Percentiles rank a stretch among this genome's conserved stretches.
These are phyloP conservation scores for Nigrograna mackinnonii DNA, from an alignment of 2,329 filamentous ascomycete genomes.

Conservation along the genomic window DNA sequence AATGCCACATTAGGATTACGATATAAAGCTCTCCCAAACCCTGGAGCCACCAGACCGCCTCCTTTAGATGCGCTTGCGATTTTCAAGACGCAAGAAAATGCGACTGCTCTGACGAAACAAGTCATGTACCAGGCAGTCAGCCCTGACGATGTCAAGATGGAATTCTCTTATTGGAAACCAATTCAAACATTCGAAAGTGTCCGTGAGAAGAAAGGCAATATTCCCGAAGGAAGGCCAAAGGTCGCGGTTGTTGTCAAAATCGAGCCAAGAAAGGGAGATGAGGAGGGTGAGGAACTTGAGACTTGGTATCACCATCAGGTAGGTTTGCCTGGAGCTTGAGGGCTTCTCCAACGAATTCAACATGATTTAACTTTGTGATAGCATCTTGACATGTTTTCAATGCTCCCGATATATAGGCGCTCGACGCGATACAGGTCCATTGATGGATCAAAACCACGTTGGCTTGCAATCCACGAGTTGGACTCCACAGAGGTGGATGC, in stretches of 20 bases:
- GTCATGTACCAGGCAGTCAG: constrained; percentile 2
- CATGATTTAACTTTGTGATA: constrained; percentile 1
- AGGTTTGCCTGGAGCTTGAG: too few relatives aligned
- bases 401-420: constrained; percentile 12
- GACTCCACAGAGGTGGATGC: constrained; percentile 8
- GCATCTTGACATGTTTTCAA: constrained; percentile 18
- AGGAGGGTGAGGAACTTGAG: constrained; percentile 6
- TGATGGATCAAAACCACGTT: constrained; percentile 8
- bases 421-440: constrained; percentile 12
- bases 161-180: constrained; percentile 5
- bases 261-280: constrained; percentile 5
- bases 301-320: constrained; percentile 13
- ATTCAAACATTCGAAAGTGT: constrained; percentile 8
- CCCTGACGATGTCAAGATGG: constrained; percentile 6
- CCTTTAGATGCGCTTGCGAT: not conserved
- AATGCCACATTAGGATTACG: constrained; percentile 8
- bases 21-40: constrained; percentile 5
- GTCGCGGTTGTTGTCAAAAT: constrained; percentile 4
- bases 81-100: constrained; percentile 4
- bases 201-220: constrained; percentile 4
- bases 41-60: not conserved
- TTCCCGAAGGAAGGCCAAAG: constrained; percentile 6
- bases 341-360: not conserved
- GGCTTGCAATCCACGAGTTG: constrained; percentile 11
- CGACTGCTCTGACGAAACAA: not conserved